These are phyloP conservation scores for Umbilicaria muhlenbergii DNA, from an alignment of 495 filamentous ascomycete species.

Conservation along the genomic window DNA sequence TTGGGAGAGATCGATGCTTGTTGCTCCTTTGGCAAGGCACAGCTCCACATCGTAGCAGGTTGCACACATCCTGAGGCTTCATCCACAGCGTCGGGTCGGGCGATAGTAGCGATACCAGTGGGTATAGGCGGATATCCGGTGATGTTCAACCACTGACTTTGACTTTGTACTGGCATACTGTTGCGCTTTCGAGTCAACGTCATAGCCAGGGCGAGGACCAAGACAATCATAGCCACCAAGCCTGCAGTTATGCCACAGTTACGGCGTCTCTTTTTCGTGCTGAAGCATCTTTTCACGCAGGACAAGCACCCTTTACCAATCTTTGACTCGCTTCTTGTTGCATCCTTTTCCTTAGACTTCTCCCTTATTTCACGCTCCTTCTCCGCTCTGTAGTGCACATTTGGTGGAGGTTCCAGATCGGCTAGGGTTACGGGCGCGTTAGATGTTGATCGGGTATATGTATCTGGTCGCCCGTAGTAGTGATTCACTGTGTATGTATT, in stretches of 20 bases:
- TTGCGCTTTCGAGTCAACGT: conserved; percentile 37
- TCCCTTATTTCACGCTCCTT: background rate
- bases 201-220: conserved; percentile 43
- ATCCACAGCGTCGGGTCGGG: conserved; percentile 41
- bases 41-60: conserved; percentile 65
- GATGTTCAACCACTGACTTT: conserved; percentile 61
- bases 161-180: conserved; percentile 28
- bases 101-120: conserved; percentile 63
- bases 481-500: conserved; percentile 5
- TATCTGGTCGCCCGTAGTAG: conserved; percentile 21
- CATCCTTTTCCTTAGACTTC: conserved; percentile 15
- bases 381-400: background rate
- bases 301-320: conserved; percentile 27
- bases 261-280: conserved; percentile 46
- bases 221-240: conserved; percentile 40
- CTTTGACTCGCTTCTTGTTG: conserved; percentile 26
- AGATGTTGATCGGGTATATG: conserved; percentile 1
- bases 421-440: conserved; percentile 11
- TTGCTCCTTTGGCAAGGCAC: conserved; percentile 60
- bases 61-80: conserved; percentile 48
- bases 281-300: conserved; percentile 22
- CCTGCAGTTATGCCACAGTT: conserved; percentile 33
- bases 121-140: conserved; percentile 77
- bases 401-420: conserved; percentile 13
- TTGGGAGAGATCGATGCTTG: conserved; percentile 45